Evolutionary conservation across 2,329 filamentous ascomycete species (phyloP).

Genomic region (Hortaea sp.): DNA sequence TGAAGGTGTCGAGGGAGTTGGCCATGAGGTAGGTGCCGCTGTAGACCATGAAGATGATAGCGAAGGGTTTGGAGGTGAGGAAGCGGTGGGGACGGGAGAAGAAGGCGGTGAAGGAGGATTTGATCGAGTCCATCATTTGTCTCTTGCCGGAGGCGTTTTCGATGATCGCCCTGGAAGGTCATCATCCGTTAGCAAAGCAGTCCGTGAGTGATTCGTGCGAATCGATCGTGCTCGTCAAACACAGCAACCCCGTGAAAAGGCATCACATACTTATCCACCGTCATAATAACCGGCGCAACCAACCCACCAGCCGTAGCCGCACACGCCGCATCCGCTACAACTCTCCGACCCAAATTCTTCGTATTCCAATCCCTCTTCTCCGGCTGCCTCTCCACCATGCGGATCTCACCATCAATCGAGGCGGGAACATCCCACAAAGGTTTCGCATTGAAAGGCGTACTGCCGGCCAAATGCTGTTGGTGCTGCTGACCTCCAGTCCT

Average conservation of each 20-base stretch:
- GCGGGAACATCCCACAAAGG: background rate
- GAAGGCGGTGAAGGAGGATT: conserved; percentile 47
- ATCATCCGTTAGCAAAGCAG: conserved; percentile 51
- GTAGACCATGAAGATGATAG: conserved; percentile 61
- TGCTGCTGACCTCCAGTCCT: background rate
- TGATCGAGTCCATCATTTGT: conserved; percentile 50
- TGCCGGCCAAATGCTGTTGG: background rate
- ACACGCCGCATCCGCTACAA: conserved; percentile 58
- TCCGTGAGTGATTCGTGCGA: no score
- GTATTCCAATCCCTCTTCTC: conserved; percentile 56
- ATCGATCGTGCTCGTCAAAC: no score
- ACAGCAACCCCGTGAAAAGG: background rate
- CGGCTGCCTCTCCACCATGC: background rate
- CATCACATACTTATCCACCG: conserved; percentile 66
- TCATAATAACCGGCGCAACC: conserved; percentile 74
- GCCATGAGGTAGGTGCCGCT: conserved; percentile 82
- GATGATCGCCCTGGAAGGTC: conserved; percentile 60
- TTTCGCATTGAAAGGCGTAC: background rate
- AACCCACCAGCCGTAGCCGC: conserved; percentile 63
- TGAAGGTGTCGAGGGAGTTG: conserved; percentile 72
- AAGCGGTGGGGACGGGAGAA: conserved; percentile 51
- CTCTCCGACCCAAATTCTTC: conserved; percentile 54
- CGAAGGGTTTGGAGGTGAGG: conserved; percentile 56
- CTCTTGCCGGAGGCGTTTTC: conserved; percentile 66
- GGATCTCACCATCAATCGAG: background rate